phyloP scores from a whole-genome alignment of 169 alveolate species.

The Cryptosporidium felis region DNA sequence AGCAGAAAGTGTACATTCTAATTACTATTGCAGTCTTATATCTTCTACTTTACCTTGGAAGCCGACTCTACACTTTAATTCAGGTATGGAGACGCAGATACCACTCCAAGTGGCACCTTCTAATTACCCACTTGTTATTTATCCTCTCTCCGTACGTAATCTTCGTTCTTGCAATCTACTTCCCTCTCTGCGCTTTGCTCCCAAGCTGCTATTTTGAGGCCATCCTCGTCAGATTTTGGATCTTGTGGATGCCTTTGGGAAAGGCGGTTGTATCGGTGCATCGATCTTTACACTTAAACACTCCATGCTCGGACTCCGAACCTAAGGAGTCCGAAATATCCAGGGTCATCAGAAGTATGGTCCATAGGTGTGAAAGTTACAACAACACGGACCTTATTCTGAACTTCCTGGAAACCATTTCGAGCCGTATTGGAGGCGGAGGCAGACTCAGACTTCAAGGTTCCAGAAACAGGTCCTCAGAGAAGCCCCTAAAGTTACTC shows the following conservation, averaged over 20 bases:
- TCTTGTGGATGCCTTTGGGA: slow-evolving; percentile 35
- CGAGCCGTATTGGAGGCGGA: background rate
- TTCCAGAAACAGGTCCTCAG: background rate
- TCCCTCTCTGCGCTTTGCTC: slow-evolving; percentile 30
- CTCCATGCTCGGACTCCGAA: no score
- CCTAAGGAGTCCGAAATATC: background rate
- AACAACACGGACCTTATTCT: slow-evolving; percentile 4
- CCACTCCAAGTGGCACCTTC: slow-evolving; percentile 8
- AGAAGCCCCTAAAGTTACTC: background rate
- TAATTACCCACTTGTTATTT: slow-evolving; percentile 10
- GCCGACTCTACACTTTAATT: background rate
- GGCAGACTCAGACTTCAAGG: background rate
- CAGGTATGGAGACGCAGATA: background rate
- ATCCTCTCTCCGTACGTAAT: slow-evolving; percentile 44
- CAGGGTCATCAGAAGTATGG: background rate
- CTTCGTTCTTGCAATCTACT: slow-evolving; percentile 21
- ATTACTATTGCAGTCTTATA: background rate
- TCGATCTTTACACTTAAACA: background rate
- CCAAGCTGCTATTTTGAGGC: slow-evolving; percentile 45
- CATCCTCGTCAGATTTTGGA: slow-evolving; percentile 19
- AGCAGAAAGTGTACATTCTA: slow-evolving; percentile 37
- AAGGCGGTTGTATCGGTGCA: background rate
- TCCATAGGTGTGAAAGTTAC: background rate
- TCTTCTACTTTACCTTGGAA: background rate
- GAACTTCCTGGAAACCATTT: background rate